These are phyloP conservation scores for Vicia faba DNA, from an alignment of 306 rosid species.

Conservation along the genomic window DNA sequence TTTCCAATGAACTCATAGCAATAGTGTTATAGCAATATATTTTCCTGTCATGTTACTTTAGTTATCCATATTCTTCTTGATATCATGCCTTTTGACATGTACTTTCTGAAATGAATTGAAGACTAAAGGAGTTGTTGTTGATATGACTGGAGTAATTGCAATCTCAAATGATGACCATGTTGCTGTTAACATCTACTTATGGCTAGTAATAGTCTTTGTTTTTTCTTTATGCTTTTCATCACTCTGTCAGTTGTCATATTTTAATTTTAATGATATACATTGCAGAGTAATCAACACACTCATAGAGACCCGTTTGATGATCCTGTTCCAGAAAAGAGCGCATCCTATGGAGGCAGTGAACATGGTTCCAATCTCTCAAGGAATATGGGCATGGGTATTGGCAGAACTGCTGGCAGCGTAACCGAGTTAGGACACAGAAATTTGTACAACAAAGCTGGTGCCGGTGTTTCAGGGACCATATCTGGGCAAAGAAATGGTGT, in stretches of 20 bases:
- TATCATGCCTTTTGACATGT: background rate
- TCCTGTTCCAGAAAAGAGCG: conserved; percentile 61
- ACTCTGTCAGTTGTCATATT: conserved; percentile 25
- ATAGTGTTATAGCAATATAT: background rate
- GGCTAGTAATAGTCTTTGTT: conserved; percentile 38
- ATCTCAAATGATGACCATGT: conserved; percentile 51
- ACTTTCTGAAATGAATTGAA: conserved; percentile 38
- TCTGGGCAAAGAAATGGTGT: conserved; percentile 75
- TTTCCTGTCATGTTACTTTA: background rate
- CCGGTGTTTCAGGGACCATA: conserved; percentile 47
- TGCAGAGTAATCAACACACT: conserved; percentile 58
- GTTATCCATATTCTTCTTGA: background rate
- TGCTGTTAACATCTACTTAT: conserved; percentile 38
- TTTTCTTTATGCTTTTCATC: conserved; percentile 14
- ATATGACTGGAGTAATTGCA: conserved; percentile 50
- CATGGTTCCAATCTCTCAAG: conserved; percentile 57
- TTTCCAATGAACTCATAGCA: no score
- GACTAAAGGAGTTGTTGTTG: conserved; percentile 63
- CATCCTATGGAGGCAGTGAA: conserved; percentile 57
- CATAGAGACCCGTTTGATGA: conserved; percentile 50
- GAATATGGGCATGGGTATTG: conserved; percentile 48
- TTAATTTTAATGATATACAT: conserved; percentile 32
- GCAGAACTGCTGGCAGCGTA: conserved; percentile 46
- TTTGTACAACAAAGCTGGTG: background rate
- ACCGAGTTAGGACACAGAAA: conserved; percentile 18